Evolutionary conservation across 495 filamentous ascomycete species (phyloP), one percentile per base, ranked within the genome.

Genomic region (Penicillium cinerascens): DNA sequence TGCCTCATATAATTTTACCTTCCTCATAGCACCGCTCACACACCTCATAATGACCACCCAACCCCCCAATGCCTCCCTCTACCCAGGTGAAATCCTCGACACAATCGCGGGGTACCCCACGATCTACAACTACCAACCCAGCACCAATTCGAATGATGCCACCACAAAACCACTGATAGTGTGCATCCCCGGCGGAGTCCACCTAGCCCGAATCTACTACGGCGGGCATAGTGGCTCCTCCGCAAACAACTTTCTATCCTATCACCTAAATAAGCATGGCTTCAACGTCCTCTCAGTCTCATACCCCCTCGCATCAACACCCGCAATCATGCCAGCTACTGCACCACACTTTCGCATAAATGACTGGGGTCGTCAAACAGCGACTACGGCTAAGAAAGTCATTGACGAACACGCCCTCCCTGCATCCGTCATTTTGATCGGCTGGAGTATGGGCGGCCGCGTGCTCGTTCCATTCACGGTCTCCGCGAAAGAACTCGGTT

Each of bases 161-260:
- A 1, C 29, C 29, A 15, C 21, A 26, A 66, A 61, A 16, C 60
- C 57, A 5, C 39, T 66, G 13, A 23, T 66, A 5, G 63, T 66
- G 8, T 59, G 46, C 52, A 55, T 64, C 20, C 54, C 60, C 10
- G 63, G 63, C 2, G 49, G 27, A 15, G 43, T 44, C 13, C 63
- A 66, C 33, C 40, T 56, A 20, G 60, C 51, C 6, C 49, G 63
- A 11, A 53, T 66, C n/a, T 59, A 60, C 29, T 66, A 64, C 35
- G 63, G 63, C 9, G 63, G 60, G 16, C 63, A 66, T 35, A 9
- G 42, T 8, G 53, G 44, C 43, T 56, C 38, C 27, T 37, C 23
- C 16, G 23, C 47, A 11, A 49, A 42, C 2, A 44, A 64, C 29
- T 66, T 66, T 29, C 37, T 64, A 11, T 37, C 55, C 17, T 33